These are phyloP conservation scores for Penicillium sclerotiorum DNA, from an alignment of 2,329 filamentous ascomycete species.

Conservation along the genomic window DNA sequence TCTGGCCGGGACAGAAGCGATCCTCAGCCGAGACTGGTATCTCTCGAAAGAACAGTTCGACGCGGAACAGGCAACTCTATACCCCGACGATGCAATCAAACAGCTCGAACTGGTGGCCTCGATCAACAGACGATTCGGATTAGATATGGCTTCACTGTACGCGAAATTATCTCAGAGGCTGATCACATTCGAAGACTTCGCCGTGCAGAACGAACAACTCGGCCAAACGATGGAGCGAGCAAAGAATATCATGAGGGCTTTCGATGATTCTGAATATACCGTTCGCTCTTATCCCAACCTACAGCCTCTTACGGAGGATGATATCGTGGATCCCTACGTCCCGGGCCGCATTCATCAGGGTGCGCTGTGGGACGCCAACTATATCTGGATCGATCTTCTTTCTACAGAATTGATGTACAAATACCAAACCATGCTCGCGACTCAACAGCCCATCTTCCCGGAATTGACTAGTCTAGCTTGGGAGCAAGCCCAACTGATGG, in stretches of 20 bases:
- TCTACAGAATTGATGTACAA: slow-evolving; percentile 79
- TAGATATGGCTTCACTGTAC: slow-evolving; percentile 79
- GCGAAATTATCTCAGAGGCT: slow-evolving; percentile 66
- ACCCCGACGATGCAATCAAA: slow-evolving; percentile 66
- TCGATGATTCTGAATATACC: slow-evolving; percentile 64
- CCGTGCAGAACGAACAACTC: slow-evolving; percentile 61
- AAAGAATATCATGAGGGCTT: slow-evolving; percentile 59
- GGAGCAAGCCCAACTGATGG: slow-evolving; percentile 75
- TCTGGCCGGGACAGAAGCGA: slow-evolving; percentile 75
- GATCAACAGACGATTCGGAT: slow-evolving; percentile 70
- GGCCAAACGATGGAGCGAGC: slow-evolving; percentile 46
- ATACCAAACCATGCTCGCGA: slow-evolving; percentile 66
- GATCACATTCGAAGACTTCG: slow-evolving; percentile 67
- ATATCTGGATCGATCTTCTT: slow-evolving; percentile 74
- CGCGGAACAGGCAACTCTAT: slow-evolving; percentile 57
- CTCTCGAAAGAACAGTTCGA: slow-evolving; percentile 65
- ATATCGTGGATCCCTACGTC: slow-evolving; percentile 74
- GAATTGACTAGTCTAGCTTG: slow-evolving; percentile 67
- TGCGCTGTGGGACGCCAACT: slow-evolving; percentile 73
- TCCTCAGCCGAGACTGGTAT: slow-evolving; percentile 79
- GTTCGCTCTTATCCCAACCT: slow-evolving; percentile 65
- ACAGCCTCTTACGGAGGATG: slow-evolving; percentile 57
- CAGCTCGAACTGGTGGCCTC: slow-evolving; percentile 69
- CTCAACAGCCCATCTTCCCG: slow-evolving; percentile 53
- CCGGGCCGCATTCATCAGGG: slow-evolving; percentile 70